Evolutionary conservation across 495 filamentous ascomycete species (phyloP).

Genomic region (Barbatosphaeria neglecta): DNA sequence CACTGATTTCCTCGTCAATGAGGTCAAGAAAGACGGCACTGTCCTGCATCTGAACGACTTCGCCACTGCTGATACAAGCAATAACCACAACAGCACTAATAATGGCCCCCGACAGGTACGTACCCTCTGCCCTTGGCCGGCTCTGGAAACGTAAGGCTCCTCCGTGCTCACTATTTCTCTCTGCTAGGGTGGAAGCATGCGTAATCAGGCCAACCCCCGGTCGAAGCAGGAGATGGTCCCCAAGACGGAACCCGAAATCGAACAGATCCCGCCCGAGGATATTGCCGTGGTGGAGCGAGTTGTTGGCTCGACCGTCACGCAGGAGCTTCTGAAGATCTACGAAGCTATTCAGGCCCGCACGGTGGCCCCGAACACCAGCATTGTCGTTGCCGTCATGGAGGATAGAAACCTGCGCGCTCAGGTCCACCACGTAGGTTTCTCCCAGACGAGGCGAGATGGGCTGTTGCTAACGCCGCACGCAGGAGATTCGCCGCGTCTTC

Average conservation of each 20-base stretch:
- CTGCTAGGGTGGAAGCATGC: background rate
- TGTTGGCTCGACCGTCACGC: constrained; percentile 16
- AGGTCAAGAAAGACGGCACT: constrained; percentile 66
- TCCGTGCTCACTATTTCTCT: background rate
- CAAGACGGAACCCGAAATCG: background rate
- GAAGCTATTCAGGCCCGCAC: constrained; percentile 9
- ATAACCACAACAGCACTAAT: background rate
- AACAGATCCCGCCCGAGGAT: constrained; percentile 11
- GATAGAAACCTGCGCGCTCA: constrained; percentile 25
- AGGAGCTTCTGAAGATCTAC: constrained; percentile 22
- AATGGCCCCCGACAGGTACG: background rate
- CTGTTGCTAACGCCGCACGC: constrained; percentile 1
- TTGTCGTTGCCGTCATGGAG: constrained; percentile 20
- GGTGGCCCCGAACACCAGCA: constrained; percentile 7
- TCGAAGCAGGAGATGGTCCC: background rate
- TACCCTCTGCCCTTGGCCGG: no score
- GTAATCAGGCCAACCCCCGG: background rate
- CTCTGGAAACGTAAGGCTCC: no score
- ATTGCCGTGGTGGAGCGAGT: constrained; percentile 10
- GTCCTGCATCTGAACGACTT: constrained; percentile 63
- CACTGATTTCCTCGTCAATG: constrained; percentile 92
- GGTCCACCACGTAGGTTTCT: constrained; percentile 25
- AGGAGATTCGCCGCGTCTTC: constrained; percentile 38
- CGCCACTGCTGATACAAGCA: constrained; percentile 27
- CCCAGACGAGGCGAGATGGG: background rate